Percentiles rank a stretch among this genome's conserved stretches.
Evolutionary conservation across 352 stramenopile genomes (phyloP).

Genomic region (Globisporangium emineosum): DNA sequence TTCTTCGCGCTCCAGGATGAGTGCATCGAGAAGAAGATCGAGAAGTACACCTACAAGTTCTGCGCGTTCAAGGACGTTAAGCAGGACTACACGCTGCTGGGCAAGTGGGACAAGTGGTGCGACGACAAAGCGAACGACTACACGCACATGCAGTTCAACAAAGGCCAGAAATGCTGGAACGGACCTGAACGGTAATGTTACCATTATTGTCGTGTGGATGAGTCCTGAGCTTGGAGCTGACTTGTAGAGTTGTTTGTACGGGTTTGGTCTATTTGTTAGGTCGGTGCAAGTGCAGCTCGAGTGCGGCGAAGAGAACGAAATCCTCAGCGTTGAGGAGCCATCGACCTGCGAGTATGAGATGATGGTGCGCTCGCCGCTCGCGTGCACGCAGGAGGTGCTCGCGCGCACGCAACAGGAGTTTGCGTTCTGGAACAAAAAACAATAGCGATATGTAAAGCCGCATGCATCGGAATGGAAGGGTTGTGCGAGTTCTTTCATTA

Average conservation of each 20-base stretch:
- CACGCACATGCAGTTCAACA: slow-evolving; percentile 69
- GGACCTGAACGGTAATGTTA: slow-evolving; percentile 62
- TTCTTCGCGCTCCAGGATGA: slow-evolving; percentile 74
- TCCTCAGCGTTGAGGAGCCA: slow-evolving; percentile 90
- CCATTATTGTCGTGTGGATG: not conserved
- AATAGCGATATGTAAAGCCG: not conserved
- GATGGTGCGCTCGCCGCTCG: slow-evolving; percentile 57
- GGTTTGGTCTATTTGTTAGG: slow-evolving; percentile 13
- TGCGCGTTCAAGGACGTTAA: slow-evolving; percentile 81
- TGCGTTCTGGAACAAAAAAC: slow-evolving; percentile 39
- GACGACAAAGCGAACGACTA: slow-evolving; percentile 25
- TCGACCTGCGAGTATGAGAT: slow-evolving; percentile 93
- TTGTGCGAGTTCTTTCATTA: too few species aligned
- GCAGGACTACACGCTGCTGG: slow-evolving; percentile 77
- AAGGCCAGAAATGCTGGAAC: slow-evolving; percentile 91
- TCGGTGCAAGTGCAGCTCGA: slow-evolving; percentile 71
- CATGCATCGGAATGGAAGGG: too few species aligned
- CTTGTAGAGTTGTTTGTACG: not conserved
- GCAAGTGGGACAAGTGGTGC: slow-evolving; percentile 69
- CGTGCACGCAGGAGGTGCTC: slow-evolving; percentile 52
- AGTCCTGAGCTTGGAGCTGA: too few species aligned
- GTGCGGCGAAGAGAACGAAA: slow-evolving; percentile 77
- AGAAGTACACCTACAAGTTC: slow-evolving; percentile 89
- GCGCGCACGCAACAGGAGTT: slow-evolving; percentile 39
- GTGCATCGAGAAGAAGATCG: slow-evolving; percentile 76